Conservation (phyloP, 164 flowering plant genomes). For the Berberis thunbergii region DNA sequence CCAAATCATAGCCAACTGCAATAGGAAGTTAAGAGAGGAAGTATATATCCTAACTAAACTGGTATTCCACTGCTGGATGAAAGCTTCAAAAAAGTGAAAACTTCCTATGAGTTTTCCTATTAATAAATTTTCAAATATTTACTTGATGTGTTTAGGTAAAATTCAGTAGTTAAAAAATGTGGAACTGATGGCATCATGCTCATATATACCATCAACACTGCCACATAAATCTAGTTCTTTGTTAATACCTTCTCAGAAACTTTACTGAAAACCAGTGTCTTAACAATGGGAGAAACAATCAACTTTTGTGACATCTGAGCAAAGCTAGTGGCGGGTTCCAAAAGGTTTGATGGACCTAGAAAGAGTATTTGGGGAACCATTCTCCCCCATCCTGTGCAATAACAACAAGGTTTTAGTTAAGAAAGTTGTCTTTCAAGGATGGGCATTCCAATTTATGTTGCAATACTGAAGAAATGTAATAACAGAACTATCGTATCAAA, state of each 20-base stretch:
- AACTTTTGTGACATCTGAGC: constrained; percentile 96
- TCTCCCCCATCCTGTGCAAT: constrained; percentile 88
- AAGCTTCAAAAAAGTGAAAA: too few relatives aligned
- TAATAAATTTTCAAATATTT: too few relatives aligned
- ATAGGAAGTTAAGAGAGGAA: too few relatives aligned
- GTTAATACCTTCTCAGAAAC: constrained; percentile 85
- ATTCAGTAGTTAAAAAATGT: background rate
- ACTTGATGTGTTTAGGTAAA: too few relatives aligned
- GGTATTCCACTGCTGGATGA: too few relatives aligned
- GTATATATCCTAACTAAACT: too few relatives aligned
- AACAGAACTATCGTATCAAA: too few relatives aligned
- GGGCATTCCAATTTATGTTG: too few relatives aligned
- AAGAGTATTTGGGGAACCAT: constrained; percentile 98
- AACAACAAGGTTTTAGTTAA: background rate
- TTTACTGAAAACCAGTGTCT: constrained; percentile 94
- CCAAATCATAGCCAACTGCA: too few relatives aligned
- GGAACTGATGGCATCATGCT: background rate
- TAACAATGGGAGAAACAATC: constrained; percentile 93
- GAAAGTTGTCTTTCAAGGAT: too few relatives aligned
- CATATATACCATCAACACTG: background rate
- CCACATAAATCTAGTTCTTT: background rate
- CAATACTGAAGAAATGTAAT: too few relatives aligned
- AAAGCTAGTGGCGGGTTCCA: constrained; percentile 84
- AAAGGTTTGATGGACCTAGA: constrained; percentile 90
- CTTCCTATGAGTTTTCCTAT: too few relatives aligned